Conservation (phyloP, 176 grass and related monocot species). For the Paspalum vaginatum region DNA sequence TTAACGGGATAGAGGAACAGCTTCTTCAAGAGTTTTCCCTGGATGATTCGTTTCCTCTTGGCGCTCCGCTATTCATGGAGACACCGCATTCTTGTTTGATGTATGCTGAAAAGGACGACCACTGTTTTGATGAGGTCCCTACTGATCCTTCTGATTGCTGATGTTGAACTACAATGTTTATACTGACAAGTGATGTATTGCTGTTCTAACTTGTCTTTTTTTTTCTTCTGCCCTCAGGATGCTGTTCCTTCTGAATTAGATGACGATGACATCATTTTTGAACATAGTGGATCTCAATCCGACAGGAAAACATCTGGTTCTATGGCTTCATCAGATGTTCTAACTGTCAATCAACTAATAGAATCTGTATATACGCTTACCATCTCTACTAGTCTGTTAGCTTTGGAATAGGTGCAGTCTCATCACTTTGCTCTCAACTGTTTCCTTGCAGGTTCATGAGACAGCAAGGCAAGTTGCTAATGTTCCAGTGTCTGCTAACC, state of each 20-base stretch:
- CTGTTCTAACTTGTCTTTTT: constrained; percentile 30
- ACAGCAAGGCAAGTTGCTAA: constrained; percentile 75
- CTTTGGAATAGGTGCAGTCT: not conserved
- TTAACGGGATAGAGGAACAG: constrained; percentile 67
- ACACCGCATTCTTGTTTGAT: constrained; percentile 64
- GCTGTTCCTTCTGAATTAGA: constrained; percentile 68
- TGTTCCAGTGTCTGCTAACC: constrained; percentile 52
- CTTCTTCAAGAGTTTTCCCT: constrained; percentile 84
- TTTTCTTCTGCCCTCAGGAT: constrained; percentile 60
- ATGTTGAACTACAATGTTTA: constrained; percentile 10
- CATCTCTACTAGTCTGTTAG: not conserved
- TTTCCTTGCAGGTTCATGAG: constrained; percentile 72
- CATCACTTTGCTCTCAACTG: not conserved
- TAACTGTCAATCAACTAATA: constrained; percentile 91
- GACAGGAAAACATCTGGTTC: constrained; percentile 79
- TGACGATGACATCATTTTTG: constrained; percentile 68
- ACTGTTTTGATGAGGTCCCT: constrained; percentile 74
- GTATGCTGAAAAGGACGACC: constrained; percentile 57
- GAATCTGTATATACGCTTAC: constrained; percentile 65
- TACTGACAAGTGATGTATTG: not conserved
- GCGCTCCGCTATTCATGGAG: constrained; percentile 82
- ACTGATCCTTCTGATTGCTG: constrained; percentile 39
- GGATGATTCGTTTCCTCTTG: constrained; percentile 85
- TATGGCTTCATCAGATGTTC: constrained; percentile 66
- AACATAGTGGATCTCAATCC: constrained; percentile 70